phyloP scores from a whole-genome alignment of 345 rosid species.

The Rubroshorea leprosula region DNA sequence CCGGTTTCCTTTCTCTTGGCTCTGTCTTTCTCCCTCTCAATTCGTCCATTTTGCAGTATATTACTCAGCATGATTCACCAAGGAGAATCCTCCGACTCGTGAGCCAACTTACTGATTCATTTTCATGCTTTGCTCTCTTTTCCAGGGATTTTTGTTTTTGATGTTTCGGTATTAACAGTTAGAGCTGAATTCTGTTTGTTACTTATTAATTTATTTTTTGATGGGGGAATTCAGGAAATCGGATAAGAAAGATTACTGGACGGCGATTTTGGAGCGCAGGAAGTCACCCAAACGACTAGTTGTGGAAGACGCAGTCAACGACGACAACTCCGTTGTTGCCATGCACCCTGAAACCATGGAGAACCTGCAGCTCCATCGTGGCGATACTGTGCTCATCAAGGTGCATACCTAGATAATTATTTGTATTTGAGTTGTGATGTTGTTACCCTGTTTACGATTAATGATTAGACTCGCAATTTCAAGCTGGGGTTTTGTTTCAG shows the following conservation, averaged over 20 bases:
- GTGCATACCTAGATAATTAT: constrained; percentile 29
- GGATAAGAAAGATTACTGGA: constrained; percentile 58
- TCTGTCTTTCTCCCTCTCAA: background rate
- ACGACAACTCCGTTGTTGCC: constrained; percentile 66
- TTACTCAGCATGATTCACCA: constrained; percentile 18
- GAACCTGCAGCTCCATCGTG: constrained; percentile 66
- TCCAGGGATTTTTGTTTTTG: background rate
- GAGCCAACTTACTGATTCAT: constrained; percentile 30
- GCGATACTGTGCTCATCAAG: constrained; percentile 65
- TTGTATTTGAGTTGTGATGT: too few relatives aligned
- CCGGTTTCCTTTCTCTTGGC: too few relatives aligned
- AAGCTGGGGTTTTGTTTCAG: constrained; percentile 1
- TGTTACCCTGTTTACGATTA: too few relatives aligned
- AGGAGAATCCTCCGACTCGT: constrained; percentile 56
- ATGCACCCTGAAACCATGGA: constrained; percentile 69
- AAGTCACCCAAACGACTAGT: constrained; percentile 59
- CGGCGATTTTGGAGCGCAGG: constrained; percentile 68
- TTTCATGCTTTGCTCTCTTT: background rate
- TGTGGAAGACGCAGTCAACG: constrained; percentile 63
- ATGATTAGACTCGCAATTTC: too few relatives aligned
- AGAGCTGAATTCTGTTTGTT: background rate
- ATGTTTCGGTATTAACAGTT: background rate
- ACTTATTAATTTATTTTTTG: too few relatives aligned
- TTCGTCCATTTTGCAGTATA: background rate
- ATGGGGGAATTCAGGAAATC: constrained; percentile 40